Evolutionary conservation across 2,329 filamentous ascomycete species (phyloP).

Genomic region (Zymoseptoria crescenta): DNA sequence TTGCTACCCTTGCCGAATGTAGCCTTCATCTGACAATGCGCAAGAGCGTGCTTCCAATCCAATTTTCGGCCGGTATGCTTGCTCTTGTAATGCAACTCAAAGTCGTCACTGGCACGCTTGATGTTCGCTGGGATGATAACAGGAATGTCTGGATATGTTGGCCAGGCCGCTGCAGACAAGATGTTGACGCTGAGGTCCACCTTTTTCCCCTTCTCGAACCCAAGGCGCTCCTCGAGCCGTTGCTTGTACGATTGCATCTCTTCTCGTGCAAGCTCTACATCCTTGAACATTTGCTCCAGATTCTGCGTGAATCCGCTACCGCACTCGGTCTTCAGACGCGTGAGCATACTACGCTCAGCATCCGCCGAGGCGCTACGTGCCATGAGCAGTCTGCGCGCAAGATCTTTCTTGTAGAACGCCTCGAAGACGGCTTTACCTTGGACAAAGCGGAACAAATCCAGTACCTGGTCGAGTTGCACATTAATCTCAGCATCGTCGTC

Average conservation of each 20-base stretch:
- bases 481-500: constrained; percentile 92
- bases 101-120: constrained; percentile 66
- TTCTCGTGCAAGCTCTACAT: constrained; percentile 85
- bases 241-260: constrained; percentile 85
- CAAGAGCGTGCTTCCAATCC: constrained; percentile 88
- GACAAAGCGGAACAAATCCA: constrained; percentile 94
- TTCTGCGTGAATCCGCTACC: constrained; percentile 93
- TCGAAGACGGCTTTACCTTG: constrained; percentile 97
- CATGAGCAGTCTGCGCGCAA: constrained; percentile 84
- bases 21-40: constrained; percentile 79
- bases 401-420: constrained; percentile 97
- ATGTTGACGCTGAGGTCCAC: constrained; percentile 81
- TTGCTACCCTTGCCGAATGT: constrained; percentile 72
- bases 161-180: constrained; percentile 87
- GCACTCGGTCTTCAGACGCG: constrained; percentile 86
- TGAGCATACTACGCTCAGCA: constrained; percentile 90
- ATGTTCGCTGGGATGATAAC: constrained; percentile 71
- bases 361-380: constrained; percentile 87
- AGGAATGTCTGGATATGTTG: constrained; percentile 71
- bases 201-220: constrained; percentile 41
- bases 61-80: constrained; percentile 85
- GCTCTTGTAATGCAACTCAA: constrained; percentile 75
- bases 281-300: constrained; percentile 98
- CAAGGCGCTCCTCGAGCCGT: constrained; percentile 50
- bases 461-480: constrained; percentile 79